Evolutionary conservation across 257 asterid species (phyloP).

Genomic region (Plantago elongata): DNA sequence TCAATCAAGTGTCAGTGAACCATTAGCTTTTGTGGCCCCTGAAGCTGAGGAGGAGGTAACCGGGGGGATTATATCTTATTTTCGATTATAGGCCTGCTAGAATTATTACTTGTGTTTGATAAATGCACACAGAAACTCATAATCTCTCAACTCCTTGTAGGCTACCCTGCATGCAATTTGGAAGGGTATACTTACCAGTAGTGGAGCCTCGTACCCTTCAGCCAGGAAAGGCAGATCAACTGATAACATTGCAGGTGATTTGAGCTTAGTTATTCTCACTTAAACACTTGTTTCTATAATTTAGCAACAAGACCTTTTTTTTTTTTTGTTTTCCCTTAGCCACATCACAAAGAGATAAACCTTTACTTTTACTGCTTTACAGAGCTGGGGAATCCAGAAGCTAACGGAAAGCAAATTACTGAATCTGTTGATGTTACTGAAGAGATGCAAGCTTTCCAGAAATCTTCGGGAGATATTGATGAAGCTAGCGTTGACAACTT

Average conservation of each 20-base stretch:
- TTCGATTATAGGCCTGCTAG: not conserved
- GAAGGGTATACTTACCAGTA: conserved; percentile 63
- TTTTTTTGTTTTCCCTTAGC: too few species aligned
- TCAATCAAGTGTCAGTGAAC: conserved; percentile 49
- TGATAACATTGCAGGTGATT: conserved; percentile 56
- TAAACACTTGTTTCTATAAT: not conserved
- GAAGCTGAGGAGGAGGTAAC: conserved; percentile 79
- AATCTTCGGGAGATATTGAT: conserved; percentile 26
- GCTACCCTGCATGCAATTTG: conserved; percentile 60
- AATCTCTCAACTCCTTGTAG: conserved; percentile 32
- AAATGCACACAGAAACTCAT: conserved; percentile 17
- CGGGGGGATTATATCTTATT: conserved; percentile 4
- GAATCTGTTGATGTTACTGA: conserved; percentile 32
- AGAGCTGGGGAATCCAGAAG: conserved; percentile 43
- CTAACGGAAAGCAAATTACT: conserved; percentile 31
- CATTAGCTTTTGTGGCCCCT: conserved; percentile 83
- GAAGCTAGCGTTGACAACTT: conserved; percentile 34
- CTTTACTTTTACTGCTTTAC: conserved; percentile 14
- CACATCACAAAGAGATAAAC: too few species aligned
- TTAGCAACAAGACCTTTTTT: not conserved
- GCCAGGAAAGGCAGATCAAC: conserved; percentile 49
- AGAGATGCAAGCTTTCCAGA: conserved; percentile 35
- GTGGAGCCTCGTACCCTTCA: conserved; percentile 59
- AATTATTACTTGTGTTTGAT: conserved; percentile 1
- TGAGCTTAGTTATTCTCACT: conserved; percentile 1